Percentiles rank a stretch among this genome's conserved stretches.
phyloP scores from a whole-genome alignment of 2,329 filamentous ascomycete genomes.

The Tolypocladium ophioglossoides region DNA sequence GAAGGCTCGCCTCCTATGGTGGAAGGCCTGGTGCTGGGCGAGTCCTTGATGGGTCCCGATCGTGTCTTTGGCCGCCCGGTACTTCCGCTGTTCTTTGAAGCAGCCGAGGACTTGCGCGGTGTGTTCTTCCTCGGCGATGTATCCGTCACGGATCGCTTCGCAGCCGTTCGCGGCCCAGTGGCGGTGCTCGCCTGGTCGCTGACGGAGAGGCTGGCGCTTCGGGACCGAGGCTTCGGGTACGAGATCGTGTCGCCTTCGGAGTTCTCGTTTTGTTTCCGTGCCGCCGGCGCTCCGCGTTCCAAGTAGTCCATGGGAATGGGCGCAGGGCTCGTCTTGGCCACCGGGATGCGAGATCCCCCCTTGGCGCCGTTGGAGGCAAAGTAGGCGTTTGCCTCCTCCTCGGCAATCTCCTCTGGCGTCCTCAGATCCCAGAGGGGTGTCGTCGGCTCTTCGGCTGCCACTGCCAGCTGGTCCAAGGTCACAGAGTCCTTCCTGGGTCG shows the following conservation, averaged over 20 bases:
- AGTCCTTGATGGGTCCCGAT: constrained; percentile 40
- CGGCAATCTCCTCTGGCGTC: constrained; percentile 66
- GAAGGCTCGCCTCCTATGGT: constrained; percentile 51
- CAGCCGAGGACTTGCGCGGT: constrained; percentile 33
- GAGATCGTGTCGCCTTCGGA: constrained; percentile 49
- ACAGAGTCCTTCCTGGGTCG: constrained; percentile 36
- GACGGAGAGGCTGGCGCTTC: constrained; percentile 57
- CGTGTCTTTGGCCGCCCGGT: constrained; percentile 52
- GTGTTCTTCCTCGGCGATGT: constrained; percentile 42
- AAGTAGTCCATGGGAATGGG: constrained; percentile 63
- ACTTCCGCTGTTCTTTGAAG: constrained; percentile 28
- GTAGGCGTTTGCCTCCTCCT: constrained; percentile 41
- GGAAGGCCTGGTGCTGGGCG: constrained; percentile 43
- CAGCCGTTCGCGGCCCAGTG: constrained; percentile 12
- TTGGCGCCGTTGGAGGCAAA: constrained; percentile 42
- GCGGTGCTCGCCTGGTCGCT: constrained; percentile 11
- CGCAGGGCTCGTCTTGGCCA: constrained; percentile 68
- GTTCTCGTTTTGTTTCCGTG: constrained; percentile 46
- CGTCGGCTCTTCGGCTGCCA: constrained; percentile 21
- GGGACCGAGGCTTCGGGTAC: constrained; percentile 52
- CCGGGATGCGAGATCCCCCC: constrained; percentile 72
- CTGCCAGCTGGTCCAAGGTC: constrained; percentile 24
- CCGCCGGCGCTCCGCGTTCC: constrained; percentile 61
- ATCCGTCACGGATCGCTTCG: constrained; percentile 36
- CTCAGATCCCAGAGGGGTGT: constrained; percentile 59